Conservation (phyloP, 345 rosid genomes). For the Brassica carinata region DNA sequence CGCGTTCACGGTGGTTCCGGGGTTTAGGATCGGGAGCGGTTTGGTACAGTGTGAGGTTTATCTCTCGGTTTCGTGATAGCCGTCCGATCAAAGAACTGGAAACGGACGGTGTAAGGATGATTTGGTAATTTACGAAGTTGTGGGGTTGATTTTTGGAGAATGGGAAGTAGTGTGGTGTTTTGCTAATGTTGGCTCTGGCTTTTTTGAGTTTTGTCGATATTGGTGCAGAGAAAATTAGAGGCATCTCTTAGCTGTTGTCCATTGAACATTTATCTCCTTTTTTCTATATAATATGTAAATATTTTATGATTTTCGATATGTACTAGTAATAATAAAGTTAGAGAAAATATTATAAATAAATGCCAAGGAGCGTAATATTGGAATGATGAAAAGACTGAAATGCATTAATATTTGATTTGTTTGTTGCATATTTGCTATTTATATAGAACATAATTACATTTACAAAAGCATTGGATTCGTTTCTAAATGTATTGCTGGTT, state of each 20-base stretch:
- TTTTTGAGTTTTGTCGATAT: slow-evolving; percentile 40
- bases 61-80: slow-evolving; percentile 43
- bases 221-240: slow-evolving; percentile 38
- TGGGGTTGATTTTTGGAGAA: neutral
- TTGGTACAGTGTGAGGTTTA: slow-evolving; percentile 79
- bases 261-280: slow-evolving; percentile 32
- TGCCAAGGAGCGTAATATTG: neutral
- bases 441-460: neutral
- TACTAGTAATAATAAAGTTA: neutral
- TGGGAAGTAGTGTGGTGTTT: neutral
- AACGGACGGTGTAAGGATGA: neutral
- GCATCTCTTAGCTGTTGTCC: slow-evolving; percentile 45
- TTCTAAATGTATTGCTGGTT: neutral
- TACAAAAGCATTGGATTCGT: slow-evolving; percentile 21
- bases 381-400: neutral
- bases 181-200: slow-evolving; percentile 8
- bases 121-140: neutral
- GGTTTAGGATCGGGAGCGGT: slow-evolving; percentile 79
- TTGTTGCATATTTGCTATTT: neutral
- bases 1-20: slow-evolving; percentile 86
- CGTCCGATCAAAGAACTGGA: slow-evolving; percentile 9
- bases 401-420: neutral
- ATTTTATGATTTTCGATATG: slow-evolving; percentile 18
- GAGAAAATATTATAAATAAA: neutral
- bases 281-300: slow-evolving; percentile 29